Evolutionary conservation across 495 filamentous ascomycete genomes (phyloP).

Genomic region (Hypoxylon crocopeplum): DNA sequence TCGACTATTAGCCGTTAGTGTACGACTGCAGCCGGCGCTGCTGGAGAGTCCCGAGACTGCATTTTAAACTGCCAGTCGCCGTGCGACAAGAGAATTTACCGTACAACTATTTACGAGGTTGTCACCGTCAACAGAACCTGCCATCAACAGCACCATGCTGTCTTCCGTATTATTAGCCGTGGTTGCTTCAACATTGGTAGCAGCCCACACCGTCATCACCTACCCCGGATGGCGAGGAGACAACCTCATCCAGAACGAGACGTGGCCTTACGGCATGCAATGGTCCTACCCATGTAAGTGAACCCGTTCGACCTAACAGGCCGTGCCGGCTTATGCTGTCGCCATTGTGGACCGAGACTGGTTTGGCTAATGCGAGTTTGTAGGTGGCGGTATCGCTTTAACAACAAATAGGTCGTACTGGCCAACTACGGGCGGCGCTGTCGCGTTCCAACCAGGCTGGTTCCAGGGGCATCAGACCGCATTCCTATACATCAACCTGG

Average conservation of each 20-base stretch:
- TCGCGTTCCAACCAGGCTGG: conserved; percentile 92
- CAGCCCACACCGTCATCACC: conserved; percentile 86
- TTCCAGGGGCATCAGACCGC: conserved; percentile 88
- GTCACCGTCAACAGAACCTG: not conserved
- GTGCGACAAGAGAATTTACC: conserved; percentile 12
- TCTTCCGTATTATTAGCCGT: conserved; percentile 59
- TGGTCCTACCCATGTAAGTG: conserved; percentile 97
- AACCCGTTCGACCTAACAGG: too few relatives aligned
- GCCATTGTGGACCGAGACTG: not conserved
- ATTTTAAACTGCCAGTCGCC: conserved; percentile 6
- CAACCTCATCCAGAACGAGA: conserved; percentile 81
- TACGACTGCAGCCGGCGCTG: not conserved
- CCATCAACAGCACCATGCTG: conserved; percentile 43
- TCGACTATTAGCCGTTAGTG: not conserved
- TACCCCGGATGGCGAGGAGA: conserved; percentile 96
- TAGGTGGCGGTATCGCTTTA: conserved; percentile 85
- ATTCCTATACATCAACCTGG: conserved; percentile 92
- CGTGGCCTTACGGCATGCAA: conserved; percentile 92
- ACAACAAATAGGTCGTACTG: conserved; percentile 89
- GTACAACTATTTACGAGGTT: not conserved
- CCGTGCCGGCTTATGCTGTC: not conserved
- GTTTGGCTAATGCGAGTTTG: conserved; percentile 1
- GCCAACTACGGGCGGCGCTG: conserved; percentile 84
- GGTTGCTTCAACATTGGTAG: conserved; percentile 59
- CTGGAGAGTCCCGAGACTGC: not conserved